phyloP scores from a whole-genome alignment of 225 moss, liverwort and hornwort species.

The Takakia lepidozioides region DNA sequence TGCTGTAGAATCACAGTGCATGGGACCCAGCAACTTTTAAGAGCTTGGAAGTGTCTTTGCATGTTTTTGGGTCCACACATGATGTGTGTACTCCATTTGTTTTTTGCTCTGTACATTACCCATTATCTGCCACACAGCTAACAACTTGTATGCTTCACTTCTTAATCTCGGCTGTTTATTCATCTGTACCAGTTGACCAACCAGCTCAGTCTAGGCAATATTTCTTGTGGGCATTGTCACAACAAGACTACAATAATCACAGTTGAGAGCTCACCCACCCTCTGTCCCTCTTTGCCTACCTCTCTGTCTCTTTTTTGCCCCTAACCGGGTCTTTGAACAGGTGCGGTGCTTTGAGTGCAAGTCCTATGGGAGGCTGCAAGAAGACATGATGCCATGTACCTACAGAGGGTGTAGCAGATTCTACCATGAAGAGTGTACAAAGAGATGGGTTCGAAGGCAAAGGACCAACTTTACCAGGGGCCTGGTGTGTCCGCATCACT shows the following conservation, averaged over 20 bases:
- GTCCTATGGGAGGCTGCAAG: slow-evolving; percentile 40
- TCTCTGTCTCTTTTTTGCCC: not conserved
- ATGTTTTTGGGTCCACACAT: no score
- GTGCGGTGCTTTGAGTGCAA: slow-evolving; percentile 63
- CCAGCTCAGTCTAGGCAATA: not conserved
- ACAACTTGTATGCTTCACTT: no score
- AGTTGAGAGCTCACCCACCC: not conserved
- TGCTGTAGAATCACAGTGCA: no score
- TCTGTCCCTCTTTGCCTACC: not conserved
- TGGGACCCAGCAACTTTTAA: no score
- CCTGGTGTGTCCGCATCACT: slow-evolving; percentile 50
- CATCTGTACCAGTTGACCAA: not conserved
- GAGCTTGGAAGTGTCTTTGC: no score
- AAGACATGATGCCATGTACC: slow-evolving; percentile 30
- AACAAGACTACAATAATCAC: not conserved
- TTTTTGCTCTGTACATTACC: no score
- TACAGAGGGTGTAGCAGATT: slow-evolving; percentile 44
- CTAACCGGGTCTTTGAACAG: slow-evolving; percentile 17
- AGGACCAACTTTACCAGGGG: slow-evolving; percentile 1
- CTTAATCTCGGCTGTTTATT: no score
- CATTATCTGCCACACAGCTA: no score
- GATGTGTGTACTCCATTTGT: no score
- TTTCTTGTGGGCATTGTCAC: no score
- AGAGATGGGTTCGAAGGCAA: slow-evolving; percentile 33
- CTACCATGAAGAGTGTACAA: slow-evolving; percentile 44